Base-by-base conservation (phyloP, 106 monocot species). In the Dendrobium catenatum region DNA sequence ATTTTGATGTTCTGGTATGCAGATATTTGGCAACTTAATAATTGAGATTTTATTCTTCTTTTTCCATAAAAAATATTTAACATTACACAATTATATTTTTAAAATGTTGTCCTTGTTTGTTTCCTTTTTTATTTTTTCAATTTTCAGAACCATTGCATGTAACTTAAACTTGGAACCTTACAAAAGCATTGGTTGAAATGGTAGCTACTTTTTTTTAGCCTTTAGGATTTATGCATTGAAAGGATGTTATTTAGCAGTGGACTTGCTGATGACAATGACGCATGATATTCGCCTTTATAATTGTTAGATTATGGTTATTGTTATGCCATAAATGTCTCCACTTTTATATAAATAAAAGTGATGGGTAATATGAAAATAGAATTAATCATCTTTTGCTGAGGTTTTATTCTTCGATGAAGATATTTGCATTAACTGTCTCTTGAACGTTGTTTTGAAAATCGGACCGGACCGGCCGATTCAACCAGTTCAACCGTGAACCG, bases 1-100 rank as follows among this genome's bases (percentile, higher is more conserved):
- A 79, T 83, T 95, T 95, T 78, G 99, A 99, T 80, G 80, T 99
- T 80, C 82, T 99, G 95, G 99, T 95, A 93, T 20, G 59, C 24
- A 2, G 33, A 55, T n/a, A 51, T 70, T 73, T 55, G 51, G 26
- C 76, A 44, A 43, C 6, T 73, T 74, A 8, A 70, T 44, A 44
- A n/a, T 42, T 74, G 41, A n/a, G 42, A 74, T n/a, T 74, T 70
- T 27, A 27, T 70, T 37, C 33, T 72, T 29, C 46, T 29, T 55
- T 37, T 70, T 70, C 70, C 37, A 37, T 37, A 33, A 70, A 70
- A 37, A 4, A 37, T 15, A 33, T 70, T 70, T 37, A 70, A 37
- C 29, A 33, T 70, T 70, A 37, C 13, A 33, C 67, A 31, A 37
- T 15, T 70, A 16, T 29, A 15, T 70, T 37, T 16, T 70, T 37